Evolutionary conservation across 768 basidiomycete species (phyloP), one percentile per base, ranked within the genome.

Genomic region (Serendipita indica): DNA sequence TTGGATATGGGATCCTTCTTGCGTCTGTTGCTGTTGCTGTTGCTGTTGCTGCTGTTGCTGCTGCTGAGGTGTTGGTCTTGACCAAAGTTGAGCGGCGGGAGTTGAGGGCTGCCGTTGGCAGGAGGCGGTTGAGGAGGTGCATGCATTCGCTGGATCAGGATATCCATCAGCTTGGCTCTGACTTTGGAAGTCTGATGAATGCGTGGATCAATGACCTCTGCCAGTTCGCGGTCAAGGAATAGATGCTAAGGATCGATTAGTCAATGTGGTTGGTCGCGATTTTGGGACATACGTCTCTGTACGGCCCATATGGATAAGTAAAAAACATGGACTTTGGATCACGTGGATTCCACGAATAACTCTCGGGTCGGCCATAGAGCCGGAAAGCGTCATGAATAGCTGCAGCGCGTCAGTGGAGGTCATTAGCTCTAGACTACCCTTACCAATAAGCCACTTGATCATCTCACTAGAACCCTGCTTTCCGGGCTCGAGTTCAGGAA

Each of bases 371-470:
- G 32, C 96, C 94, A 67, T 97, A 94, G 20, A 98, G 74, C 57
- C 78, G 77, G 67, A 92, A 96, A 1, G 84, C 81, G 67, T 91
- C 89, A 64, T 92, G 91, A 37, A 92, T 74, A 13, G 79, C 88
- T 88, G 64, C 57, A 66, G 59, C 45, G 46, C 57, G 28, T 32
- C 41, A 28, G 32, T 16, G 13, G 28, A 34, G 16, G 39, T 32
- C 39, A 41, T 27, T 7, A 37, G 14, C 34, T 16, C 35, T 54
- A 28, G 54, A 14, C 32, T 16, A 46, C 28, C 74, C 82, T 67
- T 60, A 90, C 89, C 89, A 62, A 89, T 79, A 43, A 92, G 73
- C 90, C 91, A 94, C 67, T 83, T 86, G 61, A 93, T 73, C 86
- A 93, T 90, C 69, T 94, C 91, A 4, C 76, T 77, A 13, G 86